phyloP scores from a whole-genome alignment of 768 basidiomycete genomes.

The Serendipita sp. region DNA sequence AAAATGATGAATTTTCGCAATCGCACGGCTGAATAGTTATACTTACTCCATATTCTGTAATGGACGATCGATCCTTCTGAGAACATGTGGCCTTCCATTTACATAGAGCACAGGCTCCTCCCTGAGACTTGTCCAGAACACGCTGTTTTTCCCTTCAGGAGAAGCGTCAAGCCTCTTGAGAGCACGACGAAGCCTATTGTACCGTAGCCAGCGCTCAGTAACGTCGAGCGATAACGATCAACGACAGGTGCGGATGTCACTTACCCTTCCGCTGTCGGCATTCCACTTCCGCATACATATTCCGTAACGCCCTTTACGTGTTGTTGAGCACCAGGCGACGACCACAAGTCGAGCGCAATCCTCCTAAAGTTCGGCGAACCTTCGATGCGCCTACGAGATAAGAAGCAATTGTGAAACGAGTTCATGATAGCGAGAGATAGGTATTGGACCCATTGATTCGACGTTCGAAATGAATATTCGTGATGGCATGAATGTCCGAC shows the following conservation, averaged over 20 bases:
- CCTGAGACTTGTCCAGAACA: conserved; percentile 90
- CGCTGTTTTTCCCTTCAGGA: conserved; percentile 53
- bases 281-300: conserved; percentile 44
- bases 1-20: neutral
- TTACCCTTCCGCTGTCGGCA: conserved; percentile 87
- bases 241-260: conserved; percentile 11
- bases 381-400: conserved; percentile 48
- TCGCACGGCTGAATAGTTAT: neutral
- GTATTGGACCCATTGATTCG: neutral
- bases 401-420: neutral
- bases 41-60: conserved; percentile 88
- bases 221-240: neutral
- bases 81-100: conserved; percentile 72
- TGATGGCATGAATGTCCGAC: neutral
- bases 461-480: no score
- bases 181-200: conserved; percentile 53
- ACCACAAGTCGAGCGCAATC: conserved; percentile 37
- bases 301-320: conserved; percentile 3
- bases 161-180: conserved; percentile 66
- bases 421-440: neutral
- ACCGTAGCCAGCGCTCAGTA: neutral
- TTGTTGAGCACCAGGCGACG: neutral
- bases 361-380: conserved; percentile 89
- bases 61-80: conserved; percentile 74
- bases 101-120: conserved; percentile 96